Conservation (phyloP, 2,329 filamentous ascomycete genomes). For the Fusarium decemcellulare region DNA sequence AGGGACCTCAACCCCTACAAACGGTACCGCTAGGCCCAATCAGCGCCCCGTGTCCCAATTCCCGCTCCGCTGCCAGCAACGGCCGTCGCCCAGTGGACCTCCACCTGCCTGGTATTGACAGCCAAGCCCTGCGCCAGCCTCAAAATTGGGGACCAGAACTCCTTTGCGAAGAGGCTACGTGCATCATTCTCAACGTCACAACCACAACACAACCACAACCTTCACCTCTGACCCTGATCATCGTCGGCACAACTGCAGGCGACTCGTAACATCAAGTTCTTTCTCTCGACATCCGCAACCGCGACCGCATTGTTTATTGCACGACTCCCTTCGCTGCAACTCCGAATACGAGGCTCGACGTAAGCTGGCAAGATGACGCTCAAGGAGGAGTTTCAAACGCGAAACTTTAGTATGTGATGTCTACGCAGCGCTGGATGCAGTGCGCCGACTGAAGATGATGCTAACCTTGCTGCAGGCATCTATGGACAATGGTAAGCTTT, state of each 20-base stretch:
- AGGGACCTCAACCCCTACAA: constrained; percentile 26
- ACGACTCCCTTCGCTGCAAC: constrained; percentile 27
- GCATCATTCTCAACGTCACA: constrained; percentile 49
- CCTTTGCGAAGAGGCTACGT: constrained; percentile 52
- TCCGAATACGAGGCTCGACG: constrained; percentile 42
- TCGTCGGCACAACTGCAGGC: constrained; percentile 38
- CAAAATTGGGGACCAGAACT: constrained; percentile 43
- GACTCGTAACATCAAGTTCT: constrained; percentile 30
- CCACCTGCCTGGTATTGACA: constrained; percentile 29
- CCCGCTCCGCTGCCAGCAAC: constrained; percentile 22
- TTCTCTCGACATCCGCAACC: constrained; percentile 19
- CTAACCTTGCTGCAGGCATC: constrained; percentile 70
- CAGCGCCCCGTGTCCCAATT: constrained; percentile 14
- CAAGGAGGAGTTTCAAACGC: constrained; percentile 79
- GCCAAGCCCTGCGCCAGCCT: constrained; percentile 47
- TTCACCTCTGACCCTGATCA: constrained; percentile 25
- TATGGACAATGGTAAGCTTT: constrained; percentile 80
- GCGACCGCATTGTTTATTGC: constrained; percentile 20
- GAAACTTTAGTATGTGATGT: constrained; percentile 78
- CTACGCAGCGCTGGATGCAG: constrained; percentile 7
- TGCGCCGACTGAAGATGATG: constrained; percentile 18
- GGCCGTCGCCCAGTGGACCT: constrained; percentile 32
- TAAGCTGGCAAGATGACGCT: constrained; percentile 73
- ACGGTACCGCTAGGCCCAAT: constrained; percentile 11
- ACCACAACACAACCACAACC: constrained; percentile 13